A percentile compares a stretch with the other conserved stretches of the same genome.
These are phyloP conservation scores for Porogramme epimiltina DNA, from an alignment of 1,284 basidiomycete genomes.

Conservation along the genomic window DNA sequence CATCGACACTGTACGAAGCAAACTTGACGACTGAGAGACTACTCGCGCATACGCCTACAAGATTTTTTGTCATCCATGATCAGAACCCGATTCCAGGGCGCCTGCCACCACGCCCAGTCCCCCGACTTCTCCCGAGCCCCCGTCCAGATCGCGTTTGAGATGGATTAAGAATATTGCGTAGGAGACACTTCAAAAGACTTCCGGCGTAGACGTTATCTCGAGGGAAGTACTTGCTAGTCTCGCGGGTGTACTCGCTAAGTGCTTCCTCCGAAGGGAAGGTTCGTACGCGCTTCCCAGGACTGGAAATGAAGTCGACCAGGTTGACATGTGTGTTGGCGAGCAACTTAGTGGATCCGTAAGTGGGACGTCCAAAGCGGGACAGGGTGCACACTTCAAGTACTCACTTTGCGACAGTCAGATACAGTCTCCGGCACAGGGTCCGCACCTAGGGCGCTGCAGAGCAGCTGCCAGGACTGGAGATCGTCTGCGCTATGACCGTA, in stretches of 20 bases:
- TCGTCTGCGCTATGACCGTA: constrained; percentile 36
- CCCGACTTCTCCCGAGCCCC: not conserved
- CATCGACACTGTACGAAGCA: too few relatives aligned
- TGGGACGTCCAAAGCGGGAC: too few relatives aligned
- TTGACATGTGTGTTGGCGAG: constrained; percentile 34
- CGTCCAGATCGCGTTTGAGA: not conserved
- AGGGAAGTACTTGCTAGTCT: not conserved
- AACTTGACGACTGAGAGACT: too few relatives aligned
- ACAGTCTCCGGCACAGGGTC: constrained; percentile 18
- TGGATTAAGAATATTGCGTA: not conserved
- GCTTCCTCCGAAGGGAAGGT: not conserved
- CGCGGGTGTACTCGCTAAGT: not conserved
- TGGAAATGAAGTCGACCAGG: constrained; percentile 35
- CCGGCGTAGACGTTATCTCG: not conserved
- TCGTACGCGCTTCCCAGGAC: constrained; percentile 4
- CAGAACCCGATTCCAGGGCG: too few relatives aligned
- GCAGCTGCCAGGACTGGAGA: constrained; percentile 32
- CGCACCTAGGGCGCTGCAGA: constrained; percentile 27
- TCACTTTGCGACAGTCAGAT: constrained; percentile 13
- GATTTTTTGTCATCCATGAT: too few relatives aligned
- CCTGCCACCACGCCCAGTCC: not conserved
- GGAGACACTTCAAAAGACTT: not conserved
- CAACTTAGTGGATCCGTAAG: not conserved
- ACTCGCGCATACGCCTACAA: too few relatives aligned
- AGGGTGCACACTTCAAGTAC: too few relatives aligned